Percentiles rank a stretch among this genome's conserved stretches.
These are phyloP conservation scores for Tolypocladium pustulatum DNA, from an alignment of 2,329 filamentous ascomycete species.

Conservation along the genomic window DNA sequence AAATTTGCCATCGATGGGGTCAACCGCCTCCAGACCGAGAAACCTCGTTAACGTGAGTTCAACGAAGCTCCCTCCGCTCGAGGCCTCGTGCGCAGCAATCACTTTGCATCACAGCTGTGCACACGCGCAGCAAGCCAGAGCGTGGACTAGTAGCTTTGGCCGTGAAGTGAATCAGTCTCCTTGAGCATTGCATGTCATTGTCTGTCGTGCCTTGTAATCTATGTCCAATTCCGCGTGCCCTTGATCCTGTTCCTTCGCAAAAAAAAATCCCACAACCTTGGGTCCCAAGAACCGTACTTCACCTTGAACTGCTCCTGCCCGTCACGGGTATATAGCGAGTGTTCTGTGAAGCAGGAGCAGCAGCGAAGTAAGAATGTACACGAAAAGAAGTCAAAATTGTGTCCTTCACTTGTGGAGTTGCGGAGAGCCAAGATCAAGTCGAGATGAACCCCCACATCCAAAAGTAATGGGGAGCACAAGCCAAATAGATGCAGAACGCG, in stretches of 20 bases:
- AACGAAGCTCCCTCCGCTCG: not conserved
- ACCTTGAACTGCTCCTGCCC: slow-evolving; percentile 1
- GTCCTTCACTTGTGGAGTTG: not conserved
- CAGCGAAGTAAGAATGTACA: not conserved
- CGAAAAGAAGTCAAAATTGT: not conserved
- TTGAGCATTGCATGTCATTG: not conserved
- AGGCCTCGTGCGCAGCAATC: not conserved
- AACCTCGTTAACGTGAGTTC: too few species aligned
- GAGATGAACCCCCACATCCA: not conserved
- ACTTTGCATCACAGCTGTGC: not conserved
- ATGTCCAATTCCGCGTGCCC: slow-evolving; percentile 4
- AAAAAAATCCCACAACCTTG: not conserved
- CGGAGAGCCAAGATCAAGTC: not conserved
- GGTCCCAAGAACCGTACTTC: not conserved
- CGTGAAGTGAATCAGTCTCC: not conserved
- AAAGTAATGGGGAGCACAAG: slow-evolving; percentile 3
- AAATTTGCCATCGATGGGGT: not conserved
- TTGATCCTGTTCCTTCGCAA: slow-evolving; percentile 3
- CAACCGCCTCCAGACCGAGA: too few species aligned
- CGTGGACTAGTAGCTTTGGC: too few species aligned
- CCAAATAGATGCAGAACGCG: slow-evolving; percentile 19
- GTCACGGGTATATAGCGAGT: not conserved
- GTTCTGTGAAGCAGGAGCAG: not conserved
- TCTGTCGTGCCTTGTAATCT: slow-evolving; percentile 15
- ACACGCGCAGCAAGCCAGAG: not conserved